Evolutionary conservation across 345 rosid species (phyloP).

Genomic region (Rhizophora mangle): DNA sequence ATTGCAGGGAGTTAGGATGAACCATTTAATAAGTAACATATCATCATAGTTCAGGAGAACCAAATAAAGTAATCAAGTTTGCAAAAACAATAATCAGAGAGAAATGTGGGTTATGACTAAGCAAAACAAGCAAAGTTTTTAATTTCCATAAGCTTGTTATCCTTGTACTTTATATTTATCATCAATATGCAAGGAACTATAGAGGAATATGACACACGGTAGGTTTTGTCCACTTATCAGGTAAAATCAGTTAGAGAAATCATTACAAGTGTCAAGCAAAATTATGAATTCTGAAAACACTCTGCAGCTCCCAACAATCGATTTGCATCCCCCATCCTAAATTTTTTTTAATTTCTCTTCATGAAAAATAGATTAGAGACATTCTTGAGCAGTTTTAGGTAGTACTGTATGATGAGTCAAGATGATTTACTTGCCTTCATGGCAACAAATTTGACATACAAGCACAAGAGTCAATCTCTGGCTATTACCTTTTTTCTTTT

Average conservation of each 20-base stretch:
- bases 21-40: constrained; percentile 10
- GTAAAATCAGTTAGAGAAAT: background rate
- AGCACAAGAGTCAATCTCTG: too few relatives aligned
- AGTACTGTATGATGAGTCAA: too few relatives aligned
- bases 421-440: too few relatives aligned
- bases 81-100: background rate
- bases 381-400: too few relatives aligned
- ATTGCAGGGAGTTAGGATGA: background rate
- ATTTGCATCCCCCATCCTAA: too few relatives aligned
- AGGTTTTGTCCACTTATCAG: background rate
- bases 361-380: too few relatives aligned
- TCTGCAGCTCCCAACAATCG: too few relatives aligned
- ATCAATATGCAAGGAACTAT: background rate
- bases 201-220: background rate
- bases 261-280: background rate
- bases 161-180: background rate
- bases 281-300: background rate
- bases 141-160: background rate
- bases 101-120: background rate
- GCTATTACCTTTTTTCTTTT: too few relatives aligned
- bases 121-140: background rate
- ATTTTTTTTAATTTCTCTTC: too few relatives aligned
- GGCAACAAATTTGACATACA: too few relatives aligned
- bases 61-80: background rate
- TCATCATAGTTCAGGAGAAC: background rate